Evolutionary conservation across 805 yeast species (phyloP), one percentile per base, ranked within the genome.

Genomic region (Candida koratica): DNA sequence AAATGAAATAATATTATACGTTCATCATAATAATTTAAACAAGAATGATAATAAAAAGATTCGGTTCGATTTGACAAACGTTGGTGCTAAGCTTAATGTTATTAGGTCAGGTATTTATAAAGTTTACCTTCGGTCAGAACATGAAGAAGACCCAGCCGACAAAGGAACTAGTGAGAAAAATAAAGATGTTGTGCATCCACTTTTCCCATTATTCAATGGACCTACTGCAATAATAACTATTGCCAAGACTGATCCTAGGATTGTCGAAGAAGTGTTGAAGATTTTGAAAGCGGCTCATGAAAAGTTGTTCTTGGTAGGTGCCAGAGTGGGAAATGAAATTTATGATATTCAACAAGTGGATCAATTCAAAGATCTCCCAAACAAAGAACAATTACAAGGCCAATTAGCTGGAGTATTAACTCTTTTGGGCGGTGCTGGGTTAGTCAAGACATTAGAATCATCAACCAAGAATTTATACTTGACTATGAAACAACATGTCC

Each of bases 381-480:
- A 79, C 4, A 67, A 80, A 53, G 77, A 74, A 28, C 79, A 80
- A 47, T 65, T 90, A 47, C 93, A 85, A 39, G 77, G 84, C 7
- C 84, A 89, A 70, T 74, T 93, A 48, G 81, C 83, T 9, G 95
- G 95, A 8, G 68, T 86, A 38, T 75, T 90, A 53, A 80, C 89
- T n/a, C 63, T 83, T 38, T 69, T 85, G 45, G 85, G 95, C 39
- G 97, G 97, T 53, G 89, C 86, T 29, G 95, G 95, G 8, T 71
- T 90, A 55, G 94, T 84, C 9, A 76, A 75, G 62, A 85, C 96
- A 12, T 71, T 90, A 53, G 81, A 83, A 61, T 56, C 82, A 13
- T 67, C 85, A n/a, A 62, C 84, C 11, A 77, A 77, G 45, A 61
- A 66, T 39, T 72, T 89, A 48, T 85, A 85, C 53, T 65, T 87